Percentiles rank a stretch among this genome's conserved stretches.
Evolutionary conservation across 176 grass and related monocot species (phyloP).

Genomic region (Zea luxurians): DNA sequence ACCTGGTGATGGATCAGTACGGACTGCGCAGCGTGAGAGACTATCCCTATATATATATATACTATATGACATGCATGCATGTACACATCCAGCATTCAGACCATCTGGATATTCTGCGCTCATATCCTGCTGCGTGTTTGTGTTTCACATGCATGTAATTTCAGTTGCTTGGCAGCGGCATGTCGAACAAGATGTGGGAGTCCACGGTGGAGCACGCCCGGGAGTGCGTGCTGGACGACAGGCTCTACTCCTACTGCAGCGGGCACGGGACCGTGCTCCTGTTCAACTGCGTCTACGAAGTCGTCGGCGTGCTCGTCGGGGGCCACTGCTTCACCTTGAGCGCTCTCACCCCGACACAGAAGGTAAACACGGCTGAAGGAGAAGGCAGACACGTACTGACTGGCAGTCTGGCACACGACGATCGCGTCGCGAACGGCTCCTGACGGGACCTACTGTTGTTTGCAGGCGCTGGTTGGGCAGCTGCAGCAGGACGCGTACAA

Average conservation of each 20-base stretch:
- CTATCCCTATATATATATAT: not conserved
- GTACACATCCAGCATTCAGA: not conserved
- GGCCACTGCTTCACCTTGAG: slow-evolving; percentile 52
- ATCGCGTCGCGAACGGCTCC: not conserved
- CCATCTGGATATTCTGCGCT: not conserved
- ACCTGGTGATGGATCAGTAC: slow-evolving; percentile 68
- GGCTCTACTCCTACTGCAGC: slow-evolving; percentile 67
- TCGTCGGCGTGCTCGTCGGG: slow-evolving; percentile 53
- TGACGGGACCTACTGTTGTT: not conserved
- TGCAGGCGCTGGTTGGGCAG: slow-evolving; percentile 56
- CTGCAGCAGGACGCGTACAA: slow-evolving; percentile 75
- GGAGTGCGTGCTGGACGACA: slow-evolving; percentile 62
- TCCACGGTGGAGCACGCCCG: slow-evolving; percentile 69
- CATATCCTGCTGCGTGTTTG: not conserved
- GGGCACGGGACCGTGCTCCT: slow-evolving; percentile 57
- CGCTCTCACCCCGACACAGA: slow-evolving; percentile 53
- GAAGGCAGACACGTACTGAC: not conserved
- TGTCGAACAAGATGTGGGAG: slow-evolving; percentile 94
- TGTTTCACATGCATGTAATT: not conserved
- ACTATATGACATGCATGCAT: not conserved
- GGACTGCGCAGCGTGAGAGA: slow-evolving; percentile 61
- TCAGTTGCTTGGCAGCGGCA: slow-evolving; percentile 72
- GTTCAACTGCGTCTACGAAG: slow-evolving; percentile 63
- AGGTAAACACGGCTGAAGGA: slow-evolving; percentile 15
- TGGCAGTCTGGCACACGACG: not conserved